Base-by-base conservation (phyloP, 2,329 filamentous ascomycete genomes). In the Trichoderma sp. region DNA sequence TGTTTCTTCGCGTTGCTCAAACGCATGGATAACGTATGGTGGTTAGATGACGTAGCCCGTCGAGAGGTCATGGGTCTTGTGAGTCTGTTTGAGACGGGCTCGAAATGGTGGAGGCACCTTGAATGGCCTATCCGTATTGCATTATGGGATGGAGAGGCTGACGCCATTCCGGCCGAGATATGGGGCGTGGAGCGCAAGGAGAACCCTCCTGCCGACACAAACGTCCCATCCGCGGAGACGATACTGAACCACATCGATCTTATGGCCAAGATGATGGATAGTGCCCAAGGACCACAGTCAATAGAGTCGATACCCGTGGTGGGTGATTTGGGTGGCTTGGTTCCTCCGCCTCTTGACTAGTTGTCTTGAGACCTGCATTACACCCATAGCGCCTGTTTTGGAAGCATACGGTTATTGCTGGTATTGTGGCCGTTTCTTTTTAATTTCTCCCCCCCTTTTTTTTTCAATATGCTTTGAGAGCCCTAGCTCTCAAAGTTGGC, bases 1-100 rank as follows among this genome's bases (percentile, higher is more conserved):
- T 88, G 86, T 75, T 91, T 90, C 75, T 90, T 90, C 72, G 88
- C 87, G 32, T 79, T 90, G 42, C 80, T 91, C 56, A 89, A 89
- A 73, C 83, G 84, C 37, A 80, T 90, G 70, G 85, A 89, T 69
- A 77, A 81, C 17, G 80, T 88, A 17, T 92, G 90, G 90, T 92
- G 90, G 90, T 79, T 92, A 32, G 83, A 87, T 22, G 88, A 89
- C 45, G 89, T 90, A 73, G 85, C 89, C 8, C 84, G 85, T 17
- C 84, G 87, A 66, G 87, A 92, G 72, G 86, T 92, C 17, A 84
- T 87, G 74, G 88, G 89, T 22, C 83, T 91, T 27, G 83, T 87
- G 22, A 84, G 83, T 39, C 77, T 88, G 39, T 88, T 89, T 74
- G 84, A 87, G 72, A 81, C 83, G 2, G 84, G 86, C 57, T 87